Evolutionary conservation across 345 rosid genomes (phyloP).

Genomic region (Syzygium grande): DNA sequence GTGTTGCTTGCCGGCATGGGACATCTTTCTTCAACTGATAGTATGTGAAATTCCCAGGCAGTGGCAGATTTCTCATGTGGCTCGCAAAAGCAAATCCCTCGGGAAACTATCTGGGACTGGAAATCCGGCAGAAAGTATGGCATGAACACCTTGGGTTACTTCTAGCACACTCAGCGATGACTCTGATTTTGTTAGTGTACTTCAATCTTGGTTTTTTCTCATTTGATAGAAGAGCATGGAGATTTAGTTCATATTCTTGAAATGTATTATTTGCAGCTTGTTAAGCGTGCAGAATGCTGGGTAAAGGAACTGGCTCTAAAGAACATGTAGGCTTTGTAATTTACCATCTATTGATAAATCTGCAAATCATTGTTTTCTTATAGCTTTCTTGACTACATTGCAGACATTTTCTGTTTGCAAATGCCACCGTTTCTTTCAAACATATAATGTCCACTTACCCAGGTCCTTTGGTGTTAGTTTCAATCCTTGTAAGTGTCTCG

Average conservation of each 20-base stretch:
- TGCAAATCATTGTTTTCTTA: not conserved
- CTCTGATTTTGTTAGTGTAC: constrained; percentile 7
- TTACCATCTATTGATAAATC: not conserved
- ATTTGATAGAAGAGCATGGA: not conserved
- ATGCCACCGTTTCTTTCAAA: constrained; percentile 68
- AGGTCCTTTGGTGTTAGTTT: constrained; percentile 74
- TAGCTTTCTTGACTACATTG: constrained; percentile 10
- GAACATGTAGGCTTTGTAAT: constrained; percentile 47
- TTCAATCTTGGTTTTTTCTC: not conserved
- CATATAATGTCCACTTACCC: constrained; percentile 57
- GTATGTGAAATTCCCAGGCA: constrained; percentile 35
- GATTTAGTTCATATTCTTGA: not conserved
- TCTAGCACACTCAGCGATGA: constrained; percentile 13
- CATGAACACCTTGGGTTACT: constrained; percentile 15
- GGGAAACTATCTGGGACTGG: constrained; percentile 79
- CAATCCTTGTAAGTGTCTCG: constrained; percentile 57
- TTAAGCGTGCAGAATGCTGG: constrained; percentile 76
- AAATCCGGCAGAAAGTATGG: constrained; percentile 78
- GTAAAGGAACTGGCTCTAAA: constrained; percentile 58
- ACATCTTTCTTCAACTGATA: not conserved
- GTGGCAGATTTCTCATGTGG: constrained; percentile 93
- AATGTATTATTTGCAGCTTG: constrained; percentile 47
- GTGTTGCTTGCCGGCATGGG: not conserved
- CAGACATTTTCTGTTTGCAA: constrained; percentile 86
- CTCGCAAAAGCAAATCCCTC: constrained; percentile 57